Percentiles rank a stretch among this genome's conserved stretches.
Evolutionary conservation across 169 alveolate species (phyloP).

Genomic region (Babesia bigemina): DNA sequence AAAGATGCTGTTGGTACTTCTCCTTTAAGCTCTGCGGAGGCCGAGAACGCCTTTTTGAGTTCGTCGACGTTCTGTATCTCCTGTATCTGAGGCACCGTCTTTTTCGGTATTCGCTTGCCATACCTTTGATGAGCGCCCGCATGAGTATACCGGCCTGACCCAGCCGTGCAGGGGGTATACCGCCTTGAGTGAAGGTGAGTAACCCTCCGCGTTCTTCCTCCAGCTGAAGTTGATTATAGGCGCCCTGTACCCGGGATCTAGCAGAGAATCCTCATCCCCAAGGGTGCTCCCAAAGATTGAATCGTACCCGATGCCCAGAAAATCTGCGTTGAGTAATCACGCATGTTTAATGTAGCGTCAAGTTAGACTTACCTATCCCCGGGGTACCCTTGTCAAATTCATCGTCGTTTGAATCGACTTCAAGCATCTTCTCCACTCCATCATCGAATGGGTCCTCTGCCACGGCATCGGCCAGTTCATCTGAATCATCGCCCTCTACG

Average conservation of each 20-base stretch:
- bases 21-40: conserved; percentile 57
- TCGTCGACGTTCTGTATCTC: conserved; percentile 61
- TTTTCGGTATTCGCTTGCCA: not conserved
- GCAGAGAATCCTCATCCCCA: conserved; percentile 53
- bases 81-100: conserved; percentile 25
- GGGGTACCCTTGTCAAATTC: conserved; percentile 59
- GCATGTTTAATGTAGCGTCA: not conserved
- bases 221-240: conserved; percentile 62
- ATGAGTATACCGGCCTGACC: conserved; percentile 68
- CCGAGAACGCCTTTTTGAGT: conserved; percentile 58
- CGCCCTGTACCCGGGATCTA: conserved; percentile 71
- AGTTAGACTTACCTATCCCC: conserved; percentile 46
- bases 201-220: conserved; percentile 63
- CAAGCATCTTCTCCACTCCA: conserved; percentile 40
- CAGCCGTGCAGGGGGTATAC: conserved; percentile 70
- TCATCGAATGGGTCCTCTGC: conserved; percentile 31
- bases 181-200: conserved; percentile 62
- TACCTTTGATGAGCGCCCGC: conserved; percentile 63
- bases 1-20: conserved; percentile 57
- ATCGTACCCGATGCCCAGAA: conserved; percentile 71
- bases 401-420: not conserved
- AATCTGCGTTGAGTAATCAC: conserved; percentile 21
- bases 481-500: too few species aligned
- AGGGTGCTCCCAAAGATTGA: conserved; percentile 57
- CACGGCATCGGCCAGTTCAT: too few species aligned